Percentiles rank a stretch among this genome's conserved stretches.
Evolutionary conservation across 805 yeast genomes (phyloP).

Genomic region (Wickerhamomyces xylosicus): DNA sequence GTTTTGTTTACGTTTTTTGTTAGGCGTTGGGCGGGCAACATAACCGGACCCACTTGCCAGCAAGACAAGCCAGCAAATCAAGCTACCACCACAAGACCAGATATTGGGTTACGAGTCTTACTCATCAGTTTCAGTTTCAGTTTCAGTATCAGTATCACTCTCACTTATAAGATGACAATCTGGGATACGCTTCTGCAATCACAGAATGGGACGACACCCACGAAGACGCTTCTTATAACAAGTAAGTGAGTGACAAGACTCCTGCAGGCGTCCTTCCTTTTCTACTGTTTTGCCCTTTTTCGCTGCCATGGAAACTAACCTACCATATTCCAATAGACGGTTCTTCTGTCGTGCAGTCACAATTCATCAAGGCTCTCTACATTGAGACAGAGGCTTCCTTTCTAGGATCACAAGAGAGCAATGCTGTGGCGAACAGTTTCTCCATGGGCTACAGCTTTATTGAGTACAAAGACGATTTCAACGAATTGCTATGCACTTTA

Average conservation of each 20-base stretch:
- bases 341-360: slow-evolving; percentile 7
- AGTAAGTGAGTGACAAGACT: not conserved
- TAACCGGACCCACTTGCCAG: too few relatives aligned
- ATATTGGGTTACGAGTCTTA: too few relatives aligned
- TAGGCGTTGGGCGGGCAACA: too few relatives aligned
- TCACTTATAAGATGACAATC: not conserved
- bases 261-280: too few relatives aligned
- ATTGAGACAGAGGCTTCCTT: slow-evolving; percentile 2
- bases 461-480: slow-evolving; percentile 9
- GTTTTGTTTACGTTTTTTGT: too few relatives aligned
- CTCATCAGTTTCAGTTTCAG: too few relatives aligned
- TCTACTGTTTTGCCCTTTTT: too few relatives aligned
- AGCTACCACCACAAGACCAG: too few relatives aligned
- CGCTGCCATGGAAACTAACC: too few relatives aligned
- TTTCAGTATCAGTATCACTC: too few relatives aligned
- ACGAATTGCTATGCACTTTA: slow-evolving; percentile 9
- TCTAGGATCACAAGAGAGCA: slow-evolving; percentile 2
- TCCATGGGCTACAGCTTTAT: slow-evolving; percentile 14
- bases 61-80: too few relatives aligned
- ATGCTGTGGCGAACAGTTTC: slow-evolving; percentile 7
- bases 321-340: slow-evolving; percentile 6
- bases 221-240: not conserved
- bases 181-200: not conserved
- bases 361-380: slow-evolving; percentile 7
- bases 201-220: not conserved